Evolutionary conservation across 257 asterid species (phyloP).

Genomic region (Lavandula angustifolia): DNA sequence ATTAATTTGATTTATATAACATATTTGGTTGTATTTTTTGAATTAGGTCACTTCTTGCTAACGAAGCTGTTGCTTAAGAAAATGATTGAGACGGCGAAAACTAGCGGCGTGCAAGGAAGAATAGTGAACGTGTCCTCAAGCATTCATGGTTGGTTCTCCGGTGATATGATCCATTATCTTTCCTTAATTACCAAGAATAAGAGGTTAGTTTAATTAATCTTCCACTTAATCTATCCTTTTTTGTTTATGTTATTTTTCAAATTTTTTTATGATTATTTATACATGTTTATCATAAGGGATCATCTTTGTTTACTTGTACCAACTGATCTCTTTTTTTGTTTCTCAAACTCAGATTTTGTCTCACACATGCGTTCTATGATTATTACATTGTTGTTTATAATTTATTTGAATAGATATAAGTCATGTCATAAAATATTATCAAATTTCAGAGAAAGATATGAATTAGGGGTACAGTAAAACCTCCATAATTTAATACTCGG

Average conservation of each 20-base stretch:
- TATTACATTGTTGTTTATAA: neutral
- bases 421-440: neutral
- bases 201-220: conserved; percentile 44
- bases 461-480: no score
- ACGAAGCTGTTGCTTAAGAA: conserved; percentile 76
- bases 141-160: conserved; percentile 89
- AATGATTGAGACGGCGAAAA: conserved; percentile 63
- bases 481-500: no score
- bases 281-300: neutral
- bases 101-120: conserved; percentile 74
- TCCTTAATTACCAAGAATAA: conserved; percentile 62
- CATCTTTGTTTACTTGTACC: neutral
- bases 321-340: neutral
- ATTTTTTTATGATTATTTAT: neutral
- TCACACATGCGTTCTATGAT: conserved; percentile 27
- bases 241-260: no score
- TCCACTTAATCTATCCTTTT: neutral
- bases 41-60: conserved; percentile 77
- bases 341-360: conserved; percentile 23
- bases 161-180: conserved; percentile 67
- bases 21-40: neutral
- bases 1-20: no score
- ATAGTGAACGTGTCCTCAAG: conserved; percentile 89
- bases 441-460: no score
- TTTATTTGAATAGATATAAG: conserved; percentile 6